Conservation (phyloP, 106 monocot species). For the Xerophyta viscosa region DNA sequence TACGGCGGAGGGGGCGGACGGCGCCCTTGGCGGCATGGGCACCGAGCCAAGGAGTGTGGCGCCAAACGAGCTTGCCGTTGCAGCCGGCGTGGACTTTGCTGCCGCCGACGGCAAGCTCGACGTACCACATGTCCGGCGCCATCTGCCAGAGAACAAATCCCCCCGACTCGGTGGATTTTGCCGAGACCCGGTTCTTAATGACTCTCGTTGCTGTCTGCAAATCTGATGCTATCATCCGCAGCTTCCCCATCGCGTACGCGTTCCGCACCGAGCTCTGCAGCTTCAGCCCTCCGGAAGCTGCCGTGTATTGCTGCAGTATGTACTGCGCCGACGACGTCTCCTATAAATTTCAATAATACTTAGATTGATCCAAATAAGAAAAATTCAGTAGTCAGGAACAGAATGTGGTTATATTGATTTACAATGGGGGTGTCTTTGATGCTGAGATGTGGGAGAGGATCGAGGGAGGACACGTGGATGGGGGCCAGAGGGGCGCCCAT, state of each 20-base stretch:
- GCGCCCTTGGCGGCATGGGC: constrained; percentile 54
- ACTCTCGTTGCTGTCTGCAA: constrained; percentile 29
- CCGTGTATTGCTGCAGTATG: constrained; percentile 59
- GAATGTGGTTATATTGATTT: too few relatives aligned
- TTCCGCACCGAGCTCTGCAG: constrained; percentile 46
- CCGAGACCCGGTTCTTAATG: constrained; percentile 32
- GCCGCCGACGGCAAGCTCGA: constrained; percentile 56
- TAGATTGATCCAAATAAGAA: too few relatives aligned
- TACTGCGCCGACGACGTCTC: constrained; percentile 63
- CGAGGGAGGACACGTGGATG: constrained; percentile 40
- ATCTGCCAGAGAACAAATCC: constrained; percentile 71
- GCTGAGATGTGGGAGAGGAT: constrained; percentile 67
- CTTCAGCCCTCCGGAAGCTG: constrained; percentile 50
- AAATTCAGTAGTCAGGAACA: too few relatives aligned
- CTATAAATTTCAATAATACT: too few relatives aligned
- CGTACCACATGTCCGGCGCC: constrained; percentile 60
- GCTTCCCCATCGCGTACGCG: constrained; percentile 49
- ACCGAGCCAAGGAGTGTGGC: constrained; percentile 60
- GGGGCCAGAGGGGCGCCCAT: constrained; percentile 70
- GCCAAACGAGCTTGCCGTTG: constrained; percentile 53
- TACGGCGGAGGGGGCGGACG: constrained; percentile 51
- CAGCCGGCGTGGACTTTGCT: constrained; percentile 58
- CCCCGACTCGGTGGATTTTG: constrained; percentile 27
- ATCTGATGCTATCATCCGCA: constrained; percentile 48
- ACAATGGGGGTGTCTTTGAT: constrained; percentile 81